Base-by-base conservation (phyloP, 148 eudicot species). In the Arbutus unedo region DNA sequence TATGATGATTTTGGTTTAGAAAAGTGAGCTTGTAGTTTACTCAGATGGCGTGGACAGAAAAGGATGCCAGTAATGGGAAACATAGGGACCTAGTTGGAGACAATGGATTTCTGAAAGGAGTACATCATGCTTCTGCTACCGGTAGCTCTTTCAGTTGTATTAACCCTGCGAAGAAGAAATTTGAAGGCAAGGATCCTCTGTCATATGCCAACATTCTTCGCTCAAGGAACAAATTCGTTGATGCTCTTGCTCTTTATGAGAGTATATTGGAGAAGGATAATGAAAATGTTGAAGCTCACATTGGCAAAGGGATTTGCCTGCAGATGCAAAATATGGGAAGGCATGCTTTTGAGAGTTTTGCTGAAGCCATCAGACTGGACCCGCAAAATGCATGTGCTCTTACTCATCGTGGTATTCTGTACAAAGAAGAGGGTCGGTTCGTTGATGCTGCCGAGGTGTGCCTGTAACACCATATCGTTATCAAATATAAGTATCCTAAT, bases 381-480 rank as follows among this genome's bases (percentile, higher is more conserved):
- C 97, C 98, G 72, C 91, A 93, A 83, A 96, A 96, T 89, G 93
- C 97, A 67, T 92, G 99, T 83, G 99, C 97, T 14, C 94, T 91
- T 74, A 96, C 99, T 5, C 97, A 96, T 83, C 91, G 94, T 87
- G 99, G 99, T 57, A 93, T 96, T 25, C 83, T 96, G 82, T 96
- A 90, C 88, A 96, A 96, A 88, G 99, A 96, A 81, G 99, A 96
- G 80, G 92, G 94, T 76, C 98, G 93, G 66, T 89, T 96, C 76
- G 86, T 91, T 54, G 98, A 94, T 84, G 99, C 99, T 77, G 97
- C 99, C 72, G 99, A 96, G 99, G 98, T 96, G 89, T 78, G 85
- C 25, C 75, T 79, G n/a, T n/a, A 74, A 74, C 19, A 62, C 77
- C 5, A 5, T 79, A 41, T 31, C 23, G 4, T 14, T 19, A 54